These are phyloP conservation scores for Pythium utonaiense DNA, from an alignment of 352 stramenopile genomes.

Conservation along the genomic window DNA sequence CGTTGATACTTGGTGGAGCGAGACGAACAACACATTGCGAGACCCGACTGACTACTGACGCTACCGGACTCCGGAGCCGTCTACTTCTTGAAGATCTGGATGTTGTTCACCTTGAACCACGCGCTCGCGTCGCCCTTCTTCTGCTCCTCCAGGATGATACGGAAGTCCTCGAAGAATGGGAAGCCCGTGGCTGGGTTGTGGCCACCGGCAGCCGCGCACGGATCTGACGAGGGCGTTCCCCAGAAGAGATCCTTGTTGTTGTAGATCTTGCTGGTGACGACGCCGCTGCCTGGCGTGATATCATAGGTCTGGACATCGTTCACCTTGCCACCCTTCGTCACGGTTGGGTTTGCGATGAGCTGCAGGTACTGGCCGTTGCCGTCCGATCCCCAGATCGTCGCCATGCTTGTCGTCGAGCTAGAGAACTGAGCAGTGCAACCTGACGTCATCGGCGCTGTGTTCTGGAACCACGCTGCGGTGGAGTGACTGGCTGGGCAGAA, in stretches of 20 bases:
- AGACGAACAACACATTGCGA: too few species aligned
- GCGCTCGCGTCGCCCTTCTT: constrained; percentile 64
- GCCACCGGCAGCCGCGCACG: constrained; percentile 45
- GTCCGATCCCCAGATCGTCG: constrained; percentile 60
- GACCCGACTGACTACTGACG: too few species aligned
- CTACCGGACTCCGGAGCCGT: too few species aligned
- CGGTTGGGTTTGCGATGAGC: constrained; percentile 63
- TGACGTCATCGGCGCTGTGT: constrained; percentile 56
- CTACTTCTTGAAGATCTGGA: constrained; percentile 69
- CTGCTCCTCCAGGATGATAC: constrained; percentile 72
- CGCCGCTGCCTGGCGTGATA: constrained; percentile 34
- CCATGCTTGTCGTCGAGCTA: constrained; percentile 56
- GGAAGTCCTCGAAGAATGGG: constrained; percentile 77
- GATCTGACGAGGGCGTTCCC: constrained; percentile 37
- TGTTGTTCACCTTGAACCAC: constrained; percentile 71
- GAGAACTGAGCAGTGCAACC: constrained; percentile 67
- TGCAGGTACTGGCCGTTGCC: constrained; percentile 63
- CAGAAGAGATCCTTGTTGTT: constrained; percentile 74
- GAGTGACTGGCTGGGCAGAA: constrained; percentile 46
- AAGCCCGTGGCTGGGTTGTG: constrained; percentile 64
- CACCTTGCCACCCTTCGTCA: constrained; percentile 56
- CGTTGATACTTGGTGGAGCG: too few species aligned
- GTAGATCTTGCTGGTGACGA: constrained; percentile 66
- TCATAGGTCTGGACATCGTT: constrained; percentile 55
- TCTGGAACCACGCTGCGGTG: constrained; percentile 56